Evolutionary conservation across 2,329 filamentous ascomycete genomes (phyloP), one percentile per base, ranked within the genome.

Genomic region (Fusarium sp.): DNA sequence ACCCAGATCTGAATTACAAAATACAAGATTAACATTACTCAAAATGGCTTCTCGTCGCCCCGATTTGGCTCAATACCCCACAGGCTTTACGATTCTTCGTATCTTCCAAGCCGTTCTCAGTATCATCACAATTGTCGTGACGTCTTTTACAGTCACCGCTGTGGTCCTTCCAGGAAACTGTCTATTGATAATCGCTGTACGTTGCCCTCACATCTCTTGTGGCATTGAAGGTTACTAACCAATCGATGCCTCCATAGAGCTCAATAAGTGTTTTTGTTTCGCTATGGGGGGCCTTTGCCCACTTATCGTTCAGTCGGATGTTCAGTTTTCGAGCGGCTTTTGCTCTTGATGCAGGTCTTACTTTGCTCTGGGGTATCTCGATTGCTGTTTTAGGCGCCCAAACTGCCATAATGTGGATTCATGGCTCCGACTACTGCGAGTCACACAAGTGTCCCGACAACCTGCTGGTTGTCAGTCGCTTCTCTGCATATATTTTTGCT

Each of bases 241-340:
- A 12, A 4, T 18, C 4, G 6, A 7, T 13, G 11, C 12, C 3
- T 7, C n/a, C 16, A 36, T 15, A 84, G 82, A 72, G 77, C 60
- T 62, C 86, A 40, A 78, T 79, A 31, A 84, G 83, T 7, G 47
- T 88, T 16, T 77, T 84, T 59, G 75, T 80, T 36, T 79, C 78
- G 47, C 76, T 82, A 62, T 88, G 87, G 77, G 77, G 81, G 51
- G 72, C 86, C 12, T 75, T 83, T 16, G 80, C 83, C n/a, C 77
- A 80, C 41, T 79, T 77, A 37, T 78, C 77, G 23, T 72, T 77
- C 1, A 78, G 80, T n/a, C 74, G 74, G 4, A 70, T 79, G 20
- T 86, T 84, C 76, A 88, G 88, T 75, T 84, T 84, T 76, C 87
- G 84, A 82, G 83, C 83, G 28, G 78, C 85, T 9, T 75, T 88